phyloP scores from a whole-genome alignment of 805 yeast genomes.

The Cephaloascus fragrans region DNA sequence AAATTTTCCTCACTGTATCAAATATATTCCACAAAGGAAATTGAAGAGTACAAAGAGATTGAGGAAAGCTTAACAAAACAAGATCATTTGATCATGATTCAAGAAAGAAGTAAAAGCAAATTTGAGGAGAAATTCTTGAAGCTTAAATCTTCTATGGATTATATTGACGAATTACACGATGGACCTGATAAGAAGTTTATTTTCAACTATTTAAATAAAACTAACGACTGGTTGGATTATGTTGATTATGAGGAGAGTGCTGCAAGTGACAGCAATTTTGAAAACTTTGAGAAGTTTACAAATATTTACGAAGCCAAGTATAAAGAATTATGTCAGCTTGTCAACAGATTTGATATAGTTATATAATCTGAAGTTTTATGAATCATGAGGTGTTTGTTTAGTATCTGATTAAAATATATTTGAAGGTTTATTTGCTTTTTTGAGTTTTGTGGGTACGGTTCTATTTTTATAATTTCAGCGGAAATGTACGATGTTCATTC shows the following conservation, averaged over 20 bases:
- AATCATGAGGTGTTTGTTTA: no score
- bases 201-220: background rate
- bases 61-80: background rate
- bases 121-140: background rate
- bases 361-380: background rate
- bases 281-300: background rate
- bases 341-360: background rate
- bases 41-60: background rate
- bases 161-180: background rate
- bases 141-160: background rate
- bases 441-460: no score
- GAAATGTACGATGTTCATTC: no score
- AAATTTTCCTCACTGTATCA: background rate
- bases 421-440: no score
- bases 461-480: no score
- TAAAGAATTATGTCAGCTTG: background rate
- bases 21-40: background rate
- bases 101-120: background rate
- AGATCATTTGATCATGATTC: background rate
- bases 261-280: background rate
- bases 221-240: background rate
- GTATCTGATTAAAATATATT: no score
- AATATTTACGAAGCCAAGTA: background rate
- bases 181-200: background rate
- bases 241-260: background rate